Conservation (phyloP, 257 asterid genomes). For the Ballota nigra region DNA sequence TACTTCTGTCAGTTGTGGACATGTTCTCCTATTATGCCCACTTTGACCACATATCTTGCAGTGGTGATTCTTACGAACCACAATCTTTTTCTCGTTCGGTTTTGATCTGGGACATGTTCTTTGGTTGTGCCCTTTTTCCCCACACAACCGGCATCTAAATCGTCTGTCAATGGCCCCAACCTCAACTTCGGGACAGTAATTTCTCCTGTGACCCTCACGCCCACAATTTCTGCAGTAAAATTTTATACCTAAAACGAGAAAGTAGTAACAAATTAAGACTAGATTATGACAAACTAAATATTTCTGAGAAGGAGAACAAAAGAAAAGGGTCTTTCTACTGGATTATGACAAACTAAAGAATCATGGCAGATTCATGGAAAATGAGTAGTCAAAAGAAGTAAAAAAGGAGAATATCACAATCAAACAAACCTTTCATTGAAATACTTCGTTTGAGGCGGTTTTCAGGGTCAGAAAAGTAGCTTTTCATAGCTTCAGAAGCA, state of each 20-base stretch:
- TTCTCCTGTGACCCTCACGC: conserved; percentile 76
- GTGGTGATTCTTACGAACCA: conserved; percentile 38
- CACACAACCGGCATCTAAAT: conserved; percentile 68
- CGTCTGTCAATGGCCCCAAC: conserved; percentile 36
- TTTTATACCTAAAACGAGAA: conserved; percentile 51
- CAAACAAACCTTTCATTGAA: conserved; percentile 68
- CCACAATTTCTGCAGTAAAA: conserved; percentile 79
- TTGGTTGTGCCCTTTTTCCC: conserved; percentile 85
- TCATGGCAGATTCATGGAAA: neutral
- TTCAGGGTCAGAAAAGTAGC: conserved; percentile 73
- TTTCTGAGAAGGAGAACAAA: too few species aligned
- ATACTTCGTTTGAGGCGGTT: conserved; percentile 88
- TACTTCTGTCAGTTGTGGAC: conserved; percentile 41
- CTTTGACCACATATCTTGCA: conserved; percentile 67
- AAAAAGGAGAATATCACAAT: neutral
- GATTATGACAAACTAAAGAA: neutral
- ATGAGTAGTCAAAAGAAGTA: neutral
- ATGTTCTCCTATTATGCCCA: conserved; percentile 75
- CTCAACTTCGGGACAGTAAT: conserved; percentile 69
- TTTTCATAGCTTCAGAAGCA: conserved; percentile 88
- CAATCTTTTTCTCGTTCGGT: conserved; percentile 25
- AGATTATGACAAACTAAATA: neutral
- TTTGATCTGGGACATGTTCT: conserved; percentile 69
- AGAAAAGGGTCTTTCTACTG: too few species aligned
- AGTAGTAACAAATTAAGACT: neutral